Base-by-base conservation (phyloP, 306 rosid genomes). In the Inga oerstediana region DNA sequence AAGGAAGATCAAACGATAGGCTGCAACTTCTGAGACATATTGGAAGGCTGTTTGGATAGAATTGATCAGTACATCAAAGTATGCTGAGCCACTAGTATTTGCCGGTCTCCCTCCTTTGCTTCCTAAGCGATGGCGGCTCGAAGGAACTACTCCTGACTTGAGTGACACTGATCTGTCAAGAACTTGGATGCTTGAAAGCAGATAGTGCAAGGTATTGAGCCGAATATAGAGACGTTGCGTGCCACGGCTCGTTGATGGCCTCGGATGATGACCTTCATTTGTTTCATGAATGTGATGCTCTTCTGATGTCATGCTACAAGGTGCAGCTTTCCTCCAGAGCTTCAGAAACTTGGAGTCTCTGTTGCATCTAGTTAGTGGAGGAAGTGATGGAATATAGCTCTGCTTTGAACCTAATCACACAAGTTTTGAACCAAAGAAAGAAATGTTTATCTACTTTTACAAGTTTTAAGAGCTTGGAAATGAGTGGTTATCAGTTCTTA, bases 181-280 rank as follows among this genome's bases (percentile, higher is more conserved):
- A 64, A 90, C 76, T 19, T 94, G 88, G 49, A 96, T 83, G 32
- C 91, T 88, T 68, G 93, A 66, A 15, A 85, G 89, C 70, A 96
- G 86, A 67, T 87, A 85, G 66, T 92, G 94, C 67, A 96, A 81
- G 41, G 99, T 92, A 90, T 96, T 96, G 84, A 96, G 95, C 14
- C 99, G 97, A 77, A 94, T 76, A 80, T 96, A 96, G 2, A 96
- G 94, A 74, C 99, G 98, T 46, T 96, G 99, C 0, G 99, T 94
- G 46, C 98, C 99, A 20, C 99, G 89, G 87, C 97, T 96, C 1
- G 99, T 96, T 10, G 94, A 92, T 9, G 96, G 97, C 12, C 91
- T 87, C 9, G 97, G 91, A 84, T 92, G 85, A 67, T 91, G 83
- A 16, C 92, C 93, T 30, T 95, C 98, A 51, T 81, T 79, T 62